phyloP scores from a whole-genome alignment of 257 asterid species.

The Scutellaria barbata region DNA sequence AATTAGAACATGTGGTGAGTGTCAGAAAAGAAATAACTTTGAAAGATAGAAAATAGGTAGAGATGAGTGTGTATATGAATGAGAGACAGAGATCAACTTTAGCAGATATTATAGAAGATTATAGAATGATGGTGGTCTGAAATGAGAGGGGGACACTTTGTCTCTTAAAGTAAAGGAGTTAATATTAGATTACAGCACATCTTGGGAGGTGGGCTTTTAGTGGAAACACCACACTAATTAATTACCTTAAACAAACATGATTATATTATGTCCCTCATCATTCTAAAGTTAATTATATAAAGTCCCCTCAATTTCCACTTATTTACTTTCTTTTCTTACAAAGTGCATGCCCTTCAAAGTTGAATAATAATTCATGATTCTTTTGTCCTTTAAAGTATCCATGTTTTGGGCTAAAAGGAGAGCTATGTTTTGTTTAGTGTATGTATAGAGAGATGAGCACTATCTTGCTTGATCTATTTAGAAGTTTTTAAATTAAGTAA shows the following conservation, averaged over 20 bases:
- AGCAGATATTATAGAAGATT: conserved; percentile 26
- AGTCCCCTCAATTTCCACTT: conserved; percentile 24
- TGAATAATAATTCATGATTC: not conserved
- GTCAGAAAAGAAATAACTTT: no score
- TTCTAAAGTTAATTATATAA: conserved; percentile 6
- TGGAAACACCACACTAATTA: conserved; percentile 53
- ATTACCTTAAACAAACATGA: conserved; percentile 40
- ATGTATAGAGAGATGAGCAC: no score
- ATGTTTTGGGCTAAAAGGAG: conserved; percentile 33
- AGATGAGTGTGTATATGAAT: no score
- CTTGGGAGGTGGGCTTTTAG: conserved; percentile 55
- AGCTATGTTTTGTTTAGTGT: not conserved
- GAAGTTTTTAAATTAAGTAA: no score
- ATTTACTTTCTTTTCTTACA: conserved; percentile 36
- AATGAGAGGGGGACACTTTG: conserved; percentile 62
- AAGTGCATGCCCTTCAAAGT: conserved; percentile 7
- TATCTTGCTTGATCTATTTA: no score
- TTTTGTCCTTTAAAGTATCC: conserved; percentile 21
- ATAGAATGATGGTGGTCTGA: conserved; percentile 55
- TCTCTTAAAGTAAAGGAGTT: conserved; percentile 50
- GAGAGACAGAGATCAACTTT: no score
- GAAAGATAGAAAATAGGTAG: no score
- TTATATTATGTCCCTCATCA: conserved; percentile 34
- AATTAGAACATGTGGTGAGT: no score
- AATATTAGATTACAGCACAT: conserved; percentile 43